Percentiles rank a stretch among this genome's conserved stretches.
These are phyloP conservation scores for Coemansia furcata DNA, from an alignment of 192 early-diverging fungal species.

Conservation along the genomic window DNA sequence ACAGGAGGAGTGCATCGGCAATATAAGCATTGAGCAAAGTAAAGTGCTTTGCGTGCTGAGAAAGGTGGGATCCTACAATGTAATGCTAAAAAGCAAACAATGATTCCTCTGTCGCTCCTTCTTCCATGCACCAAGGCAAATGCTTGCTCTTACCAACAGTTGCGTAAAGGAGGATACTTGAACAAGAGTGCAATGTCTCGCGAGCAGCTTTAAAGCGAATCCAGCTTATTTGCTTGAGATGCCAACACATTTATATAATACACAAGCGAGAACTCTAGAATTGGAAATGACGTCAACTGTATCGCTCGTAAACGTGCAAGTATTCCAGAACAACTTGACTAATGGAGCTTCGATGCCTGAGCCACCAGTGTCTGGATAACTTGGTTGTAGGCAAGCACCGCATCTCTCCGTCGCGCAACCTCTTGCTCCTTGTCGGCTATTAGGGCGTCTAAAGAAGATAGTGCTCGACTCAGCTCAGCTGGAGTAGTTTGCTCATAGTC, in stretches of 20 bases:
- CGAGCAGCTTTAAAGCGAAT: background rate
- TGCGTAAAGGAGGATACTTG: background rate
- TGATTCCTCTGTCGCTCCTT: background rate
- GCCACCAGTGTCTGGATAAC: slow-evolving; percentile 46
- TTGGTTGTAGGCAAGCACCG: slow-evolving; percentile 40
- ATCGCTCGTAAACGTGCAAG: background rate
- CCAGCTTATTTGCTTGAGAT: background rate
- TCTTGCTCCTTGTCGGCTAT: slow-evolving; percentile 16
- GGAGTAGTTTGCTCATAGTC: background rate
- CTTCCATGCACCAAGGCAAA: background rate
- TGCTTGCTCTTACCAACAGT: background rate
- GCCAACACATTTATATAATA: slow-evolving; percentile 1
- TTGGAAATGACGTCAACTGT: background rate
- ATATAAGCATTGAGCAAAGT: background rate
- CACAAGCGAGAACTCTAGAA: background rate
- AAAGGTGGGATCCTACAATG: background rate
- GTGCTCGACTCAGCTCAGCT: slow-evolving; percentile 14
- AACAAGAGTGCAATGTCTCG: background rate
- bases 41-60: background rate
- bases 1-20: background rate
- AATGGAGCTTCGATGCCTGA: slow-evolving; percentile 41
- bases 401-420: slow-evolving; percentile 26
- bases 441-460: slow-evolving; percentile 22
- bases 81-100: background rate
- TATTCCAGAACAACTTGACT: background rate